A percentile compares a stretch with the other conserved stretches of the same genome.
Evolutionary conservation across 352 stramenopile genomes (phyloP).

Genomic region (Pythium graminicola): DNA sequence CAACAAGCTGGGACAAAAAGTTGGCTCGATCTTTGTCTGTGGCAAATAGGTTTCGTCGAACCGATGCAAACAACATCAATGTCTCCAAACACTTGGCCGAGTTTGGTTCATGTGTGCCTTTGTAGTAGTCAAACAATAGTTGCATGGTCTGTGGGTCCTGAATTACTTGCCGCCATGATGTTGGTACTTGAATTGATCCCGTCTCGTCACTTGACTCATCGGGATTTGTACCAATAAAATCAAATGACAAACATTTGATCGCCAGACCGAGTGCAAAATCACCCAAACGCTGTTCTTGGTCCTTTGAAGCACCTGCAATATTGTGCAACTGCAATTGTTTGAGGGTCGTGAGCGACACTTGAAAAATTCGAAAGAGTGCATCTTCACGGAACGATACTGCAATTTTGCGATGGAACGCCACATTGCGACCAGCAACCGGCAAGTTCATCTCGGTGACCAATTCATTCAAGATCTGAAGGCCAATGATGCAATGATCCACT

Average conservation of each 20-base stretch:
- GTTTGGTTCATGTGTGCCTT: slow-evolving; percentile 88
- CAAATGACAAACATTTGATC: slow-evolving; percentile 96
- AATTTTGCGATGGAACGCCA: slow-evolving; percentile 97
- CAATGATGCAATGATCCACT: slow-evolving; percentile 97
- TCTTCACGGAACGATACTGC: slow-evolving; percentile 97
- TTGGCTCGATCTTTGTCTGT: slow-evolving; percentile 93
- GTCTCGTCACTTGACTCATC: slow-evolving; percentile 97
- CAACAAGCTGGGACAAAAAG: slow-evolving; percentile 92
- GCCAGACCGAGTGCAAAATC: slow-evolving; percentile 90
- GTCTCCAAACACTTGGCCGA: slow-evolving; percentile 94
- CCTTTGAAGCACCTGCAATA: slow-evolving; percentile 62
- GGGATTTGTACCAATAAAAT: slow-evolving; percentile 99
- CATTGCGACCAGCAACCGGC: slow-evolving; percentile 88
- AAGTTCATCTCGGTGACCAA: slow-evolving; percentile 98
- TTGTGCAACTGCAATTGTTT: slow-evolving; percentile 92
- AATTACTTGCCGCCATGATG: slow-evolving; percentile 92
- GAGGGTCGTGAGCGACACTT: slow-evolving; percentile 94
- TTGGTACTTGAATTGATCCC: slow-evolving; percentile 95
- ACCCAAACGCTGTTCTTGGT: slow-evolving; percentile 91
- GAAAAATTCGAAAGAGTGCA: slow-evolving; percentile 94
- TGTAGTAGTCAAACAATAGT: slow-evolving; percentile 97
- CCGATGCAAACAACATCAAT: slow-evolving; percentile 93
- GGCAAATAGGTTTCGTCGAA: slow-evolving; percentile 95
- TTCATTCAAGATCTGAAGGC: slow-evolving; percentile 96
- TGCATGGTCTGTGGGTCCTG: slow-evolving; percentile 93